Evolutionary conservation across 148 eudicot species (phyloP).

Genomic region (Tetragonia tetragonoides): DNA sequence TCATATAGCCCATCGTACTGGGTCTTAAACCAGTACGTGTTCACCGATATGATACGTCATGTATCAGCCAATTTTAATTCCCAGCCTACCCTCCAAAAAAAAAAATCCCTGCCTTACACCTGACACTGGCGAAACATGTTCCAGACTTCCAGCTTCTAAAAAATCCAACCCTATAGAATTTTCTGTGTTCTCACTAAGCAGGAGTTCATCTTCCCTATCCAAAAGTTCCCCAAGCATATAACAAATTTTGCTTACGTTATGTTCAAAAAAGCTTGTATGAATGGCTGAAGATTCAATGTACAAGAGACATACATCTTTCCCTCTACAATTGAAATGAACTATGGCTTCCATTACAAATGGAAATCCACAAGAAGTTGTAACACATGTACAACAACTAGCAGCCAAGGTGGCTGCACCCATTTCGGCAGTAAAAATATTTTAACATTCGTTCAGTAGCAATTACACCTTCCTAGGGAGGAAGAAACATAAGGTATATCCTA

Average conservation of each 20-base stretch:
- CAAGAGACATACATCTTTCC: not conserved
- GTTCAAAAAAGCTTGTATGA: not conserved
- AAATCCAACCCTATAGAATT: not conserved
- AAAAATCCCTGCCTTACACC: too few species aligned
- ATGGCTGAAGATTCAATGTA: constrained; percentile 5
- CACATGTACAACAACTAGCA: constrained; percentile 13
- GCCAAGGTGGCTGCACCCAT: constrained; percentile 4
- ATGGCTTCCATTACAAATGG: not conserved
- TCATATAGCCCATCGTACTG: too few species aligned
- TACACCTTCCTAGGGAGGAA: constrained; percentile 1
- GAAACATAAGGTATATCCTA: not conserved
- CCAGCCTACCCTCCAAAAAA: too few species aligned
- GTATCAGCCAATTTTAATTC: too few species aligned
- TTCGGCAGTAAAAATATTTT: not conserved
- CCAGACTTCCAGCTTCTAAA: not conserved
- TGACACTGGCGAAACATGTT: not conserved
- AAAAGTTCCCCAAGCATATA: not conserved
- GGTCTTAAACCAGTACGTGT: too few species aligned
- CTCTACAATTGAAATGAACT: not conserved
- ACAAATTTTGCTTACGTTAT: not conserved
- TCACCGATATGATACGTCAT: too few species aligned
- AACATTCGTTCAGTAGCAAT: not conserved
- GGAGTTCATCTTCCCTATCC: not conserved
- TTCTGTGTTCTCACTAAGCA: not conserved
- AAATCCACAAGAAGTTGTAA: not conserved